phyloP scores from a whole-genome alignment of 83 land plant genomes.

The Picea engelmannii region DNA sequence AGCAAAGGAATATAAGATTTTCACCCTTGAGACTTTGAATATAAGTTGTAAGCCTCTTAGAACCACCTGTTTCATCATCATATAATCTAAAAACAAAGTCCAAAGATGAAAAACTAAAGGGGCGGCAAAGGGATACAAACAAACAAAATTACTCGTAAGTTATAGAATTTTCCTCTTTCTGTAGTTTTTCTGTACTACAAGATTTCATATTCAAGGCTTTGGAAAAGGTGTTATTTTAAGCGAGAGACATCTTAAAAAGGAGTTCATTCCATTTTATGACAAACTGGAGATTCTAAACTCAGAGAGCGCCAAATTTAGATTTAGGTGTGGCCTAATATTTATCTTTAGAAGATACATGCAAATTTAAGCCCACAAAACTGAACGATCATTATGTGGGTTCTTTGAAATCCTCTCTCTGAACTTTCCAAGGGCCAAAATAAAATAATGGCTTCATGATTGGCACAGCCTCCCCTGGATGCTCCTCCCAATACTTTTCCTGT shows the following conservation, averaged over 20 bases:
- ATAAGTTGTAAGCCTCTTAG: too few species aligned
- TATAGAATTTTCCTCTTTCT: too few species aligned
- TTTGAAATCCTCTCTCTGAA: constrained; percentile 33
- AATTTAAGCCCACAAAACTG: neutral
- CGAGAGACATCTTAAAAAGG: neutral
- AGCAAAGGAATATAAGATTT: too few species aligned
- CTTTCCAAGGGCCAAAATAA: constrained; percentile 69
- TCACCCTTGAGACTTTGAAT: too few species aligned
- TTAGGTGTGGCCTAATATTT: neutral
- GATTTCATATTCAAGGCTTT: neutral
- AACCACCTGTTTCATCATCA: too few species aligned
- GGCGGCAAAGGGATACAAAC: too few species aligned
- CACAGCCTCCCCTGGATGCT: constrained; percentile 84
- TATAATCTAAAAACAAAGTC: too few species aligned
- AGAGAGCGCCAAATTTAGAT: neutral
- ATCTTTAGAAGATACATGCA: neutral
- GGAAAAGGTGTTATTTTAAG: neutral
- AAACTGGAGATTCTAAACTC: neutral
- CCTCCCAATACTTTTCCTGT: constrained; percentile 88
- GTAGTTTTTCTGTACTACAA: too few species aligned
- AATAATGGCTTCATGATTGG: constrained; percentile 76
- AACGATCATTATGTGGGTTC: neutral
- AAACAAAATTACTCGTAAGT: too few species aligned
- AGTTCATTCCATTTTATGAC: neutral
- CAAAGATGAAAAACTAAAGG: too few species aligned